A percentile compares a stretch with the other conserved stretches of the same genome.
Evolutionary conservation across 257 asterid genomes (phyloP).

Genomic region (Solanum chmielewskii): DNA sequence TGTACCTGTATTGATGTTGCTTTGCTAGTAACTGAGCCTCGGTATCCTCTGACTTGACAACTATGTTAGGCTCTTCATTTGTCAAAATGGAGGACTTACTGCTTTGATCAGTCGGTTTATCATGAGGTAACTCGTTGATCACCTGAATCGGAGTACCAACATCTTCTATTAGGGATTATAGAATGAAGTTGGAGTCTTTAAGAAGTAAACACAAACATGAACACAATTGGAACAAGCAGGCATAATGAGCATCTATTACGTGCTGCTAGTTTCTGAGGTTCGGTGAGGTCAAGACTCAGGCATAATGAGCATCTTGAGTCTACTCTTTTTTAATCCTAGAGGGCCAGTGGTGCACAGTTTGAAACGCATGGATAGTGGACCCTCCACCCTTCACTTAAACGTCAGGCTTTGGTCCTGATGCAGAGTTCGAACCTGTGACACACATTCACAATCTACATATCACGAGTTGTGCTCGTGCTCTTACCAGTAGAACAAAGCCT

Average conservation of each 20-base stretch:
- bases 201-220: background rate
- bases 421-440: background rate
- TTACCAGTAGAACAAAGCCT: background rate
- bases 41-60: slow-evolving; percentile 4
- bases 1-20: slow-evolving; percentile 9
- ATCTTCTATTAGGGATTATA: background rate
- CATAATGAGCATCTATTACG: background rate
- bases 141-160: slow-evolving; percentile 20
- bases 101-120: slow-evolving; percentile 5
- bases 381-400: background rate
- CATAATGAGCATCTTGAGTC: background rate
- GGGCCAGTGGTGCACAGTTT: background rate
- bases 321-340: background rate
- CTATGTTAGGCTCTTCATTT: slow-evolving; percentile 3
- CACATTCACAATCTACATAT: background rate
- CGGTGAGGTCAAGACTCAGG: background rate
- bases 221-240: background rate
- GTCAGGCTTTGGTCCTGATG: background rate
- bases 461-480: background rate
- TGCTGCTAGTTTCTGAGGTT: background rate
- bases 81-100: slow-evolving; percentile 8
- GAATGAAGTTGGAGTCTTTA: background rate
- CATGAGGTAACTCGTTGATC: slow-evolving; percentile 15
- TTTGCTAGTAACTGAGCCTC: slow-evolving; percentile 7
- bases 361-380: background rate